These are phyloP conservation scores for Solanum megistacrolobum DNA, from an alignment of 257 asterid species.

Conservation along the genomic window DNA sequence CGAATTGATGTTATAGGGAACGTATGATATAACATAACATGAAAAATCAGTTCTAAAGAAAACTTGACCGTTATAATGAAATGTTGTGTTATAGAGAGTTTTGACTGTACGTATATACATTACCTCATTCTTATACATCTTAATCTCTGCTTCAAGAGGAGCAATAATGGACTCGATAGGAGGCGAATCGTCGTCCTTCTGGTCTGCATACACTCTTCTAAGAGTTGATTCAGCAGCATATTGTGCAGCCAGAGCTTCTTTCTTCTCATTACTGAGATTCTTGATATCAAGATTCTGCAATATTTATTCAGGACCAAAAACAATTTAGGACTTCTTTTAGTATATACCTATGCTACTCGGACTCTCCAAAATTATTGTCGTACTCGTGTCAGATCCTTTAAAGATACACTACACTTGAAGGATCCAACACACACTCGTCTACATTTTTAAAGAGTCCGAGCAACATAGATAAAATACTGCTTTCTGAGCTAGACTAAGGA, in stretches of 20 bases:
- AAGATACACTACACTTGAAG: neutral
- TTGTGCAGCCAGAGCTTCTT: slow-evolving; percentile 71
- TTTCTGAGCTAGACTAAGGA: neutral
- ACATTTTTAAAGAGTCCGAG: neutral
- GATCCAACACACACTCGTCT: neutral
- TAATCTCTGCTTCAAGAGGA: slow-evolving; percentile 86
- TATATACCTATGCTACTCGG: neutral
- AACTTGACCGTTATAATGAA: neutral
- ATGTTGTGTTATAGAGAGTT: neutral
- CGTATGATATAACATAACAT: neutral
- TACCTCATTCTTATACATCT: slow-evolving; percentile 67
- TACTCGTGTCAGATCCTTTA: neutral
- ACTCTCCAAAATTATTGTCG: neutral
- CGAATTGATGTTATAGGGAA: neutral
- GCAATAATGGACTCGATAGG: slow-evolving; percentile 67
- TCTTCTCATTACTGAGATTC: slow-evolving; percentile 54
- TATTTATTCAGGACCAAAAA: neutral
- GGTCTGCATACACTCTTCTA: slow-evolving; percentile 66
- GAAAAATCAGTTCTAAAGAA: neutral
- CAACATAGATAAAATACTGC: neutral
- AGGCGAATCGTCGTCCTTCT: slow-evolving; percentile 57
- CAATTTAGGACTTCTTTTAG: neutral
- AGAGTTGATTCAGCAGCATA: slow-evolving; percentile 89
- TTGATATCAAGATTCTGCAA: slow-evolving; percentile 70
- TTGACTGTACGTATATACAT: neutral